Base-by-base conservation (phyloP, 805 yeast species). In the Kodamaea laetipori region DNA sequence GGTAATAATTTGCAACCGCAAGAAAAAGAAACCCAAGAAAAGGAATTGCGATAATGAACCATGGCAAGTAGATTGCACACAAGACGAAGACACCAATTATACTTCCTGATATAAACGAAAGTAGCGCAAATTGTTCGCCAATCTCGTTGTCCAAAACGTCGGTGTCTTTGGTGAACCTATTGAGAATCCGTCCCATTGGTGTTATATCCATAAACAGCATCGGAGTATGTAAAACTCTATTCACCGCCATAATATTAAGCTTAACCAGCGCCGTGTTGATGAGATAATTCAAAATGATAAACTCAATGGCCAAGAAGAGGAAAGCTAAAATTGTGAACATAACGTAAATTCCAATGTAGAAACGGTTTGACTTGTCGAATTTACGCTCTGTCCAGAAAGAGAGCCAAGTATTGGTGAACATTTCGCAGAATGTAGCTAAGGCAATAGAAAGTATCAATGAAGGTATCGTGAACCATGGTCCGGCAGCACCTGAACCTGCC, bases 121-220 rank as follows among this genome's bases (percentile, higher is more conserved):
- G 71, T 63, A 81, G 62, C 52, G 92, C 74, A 30, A 84, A 50
- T 54, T 83, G 86, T 56, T 85, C 89, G 44, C 80, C 77, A 46
- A 88, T 66, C 62, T 85, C 92, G 57, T 86, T 87, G 56, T 89
- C 96, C 60, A 87, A 66, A 4, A 81, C 81, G 58, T 89, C 95
- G 0, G 94, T 84, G 61, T 89, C 96, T 53, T 87, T 87, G 2
- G 96, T 87, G 61, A 88, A 88, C 51, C 96, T 71, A 63, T 87
- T 89, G 58, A 90, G 68, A 45, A 89, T 82, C 51, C 96, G 74
- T 1, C 97, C 96, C 71, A 86, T 75, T 12, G 97, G 97, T 0
- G 95, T 85, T 10, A 88, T 80, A 57, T 90, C 96, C 64, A 87
- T 74, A 58, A 79, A 90, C 1, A 82, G 66, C 90, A 87, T 86